Evolutionary conservation across 2,329 filamentous ascomycete genomes (phyloP).

Genomic region (Delphinella strobiligena): DNA sequence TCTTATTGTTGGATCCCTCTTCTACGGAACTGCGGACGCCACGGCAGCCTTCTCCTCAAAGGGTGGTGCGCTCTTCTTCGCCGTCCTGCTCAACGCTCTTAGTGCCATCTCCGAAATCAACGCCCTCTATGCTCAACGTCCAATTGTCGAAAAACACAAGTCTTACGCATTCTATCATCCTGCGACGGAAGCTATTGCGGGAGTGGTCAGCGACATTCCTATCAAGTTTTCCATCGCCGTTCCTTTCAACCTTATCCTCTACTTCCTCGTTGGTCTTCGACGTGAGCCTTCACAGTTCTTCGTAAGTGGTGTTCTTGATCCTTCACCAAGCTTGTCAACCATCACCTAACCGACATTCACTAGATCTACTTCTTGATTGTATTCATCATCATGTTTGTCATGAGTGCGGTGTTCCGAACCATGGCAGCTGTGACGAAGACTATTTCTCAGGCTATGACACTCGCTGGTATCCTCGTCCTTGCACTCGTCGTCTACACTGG

Average conservation of each 20-base stretch:
- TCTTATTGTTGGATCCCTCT: conserved; percentile 51
- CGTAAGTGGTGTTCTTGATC: too few relatives aligned
- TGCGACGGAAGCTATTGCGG: conserved; percentile 39
- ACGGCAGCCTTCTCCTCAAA: conserved; percentile 42
- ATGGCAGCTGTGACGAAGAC: conserved; percentile 48
- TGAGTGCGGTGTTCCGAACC: conserved; percentile 35
- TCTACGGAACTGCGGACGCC: conserved; percentile 39
- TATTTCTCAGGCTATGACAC: conserved; percentile 50
- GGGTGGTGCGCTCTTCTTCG: conserved; percentile 48
- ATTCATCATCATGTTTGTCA: conserved; percentile 36
- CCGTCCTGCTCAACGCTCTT: conserved; percentile 47
- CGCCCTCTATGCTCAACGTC: conserved; percentile 40
- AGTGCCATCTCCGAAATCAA: conserved; percentile 49
- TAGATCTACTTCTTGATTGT: conserved; percentile 43
- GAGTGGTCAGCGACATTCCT: conserved; percentile 44
- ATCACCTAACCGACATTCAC: too few relatives aligned
- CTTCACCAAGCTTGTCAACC: too few relatives aligned
- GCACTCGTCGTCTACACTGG: conserved; percentile 52
- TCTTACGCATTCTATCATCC: conserved; percentile 29
- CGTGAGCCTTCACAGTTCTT: conserved; percentile 40
- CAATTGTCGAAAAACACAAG: conserved; percentile 36
- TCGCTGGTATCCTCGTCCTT: conserved; percentile 41
- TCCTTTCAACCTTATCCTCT: conserved; percentile 45
- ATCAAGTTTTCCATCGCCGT: conserved; percentile 42
- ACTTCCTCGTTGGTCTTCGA: conserved; percentile 43